These are phyloP conservation scores for Leccinum aurantiacum DNA, from an alignment of 768 basidiomycete genomes.

Conservation along the genomic window DNA sequence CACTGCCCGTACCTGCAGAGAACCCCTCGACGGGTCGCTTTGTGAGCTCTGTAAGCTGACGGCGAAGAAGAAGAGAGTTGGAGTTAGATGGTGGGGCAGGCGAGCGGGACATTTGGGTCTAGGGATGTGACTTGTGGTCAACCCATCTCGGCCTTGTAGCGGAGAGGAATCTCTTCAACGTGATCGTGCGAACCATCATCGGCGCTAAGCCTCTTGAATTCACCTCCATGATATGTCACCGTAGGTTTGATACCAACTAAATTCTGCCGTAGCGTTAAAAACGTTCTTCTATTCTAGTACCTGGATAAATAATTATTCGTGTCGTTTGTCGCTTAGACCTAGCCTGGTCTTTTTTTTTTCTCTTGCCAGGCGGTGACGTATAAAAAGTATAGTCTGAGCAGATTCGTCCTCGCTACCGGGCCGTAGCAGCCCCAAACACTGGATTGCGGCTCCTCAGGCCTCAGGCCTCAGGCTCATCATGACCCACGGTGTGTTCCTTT, in stretches of 20 bases:
- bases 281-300: neutral
- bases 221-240: neutral
- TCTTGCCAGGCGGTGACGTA: neutral
- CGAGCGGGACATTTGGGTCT: slow-evolving; percentile 20
- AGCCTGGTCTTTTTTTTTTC: too few relatives aligned
- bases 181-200: slow-evolving; percentile 22
- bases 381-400: neutral
- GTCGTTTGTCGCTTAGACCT: too few relatives aligned
- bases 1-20: slow-evolving; percentile 69
- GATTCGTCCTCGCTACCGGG: neutral
- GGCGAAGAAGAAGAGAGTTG: slow-evolving; percentile 62
- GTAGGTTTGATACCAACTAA: neutral
- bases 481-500: neutral
- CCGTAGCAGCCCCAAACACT: neutral
- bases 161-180: slow-evolving; percentile 7
- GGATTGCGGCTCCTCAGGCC: neutral
- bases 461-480: neutral
- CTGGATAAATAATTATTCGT: too few relatives aligned
- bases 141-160: neutral
- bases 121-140: slow-evolving; percentile 1
- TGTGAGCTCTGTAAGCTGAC: slow-evolving; percentile 81
- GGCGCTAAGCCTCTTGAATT: too few relatives aligned
- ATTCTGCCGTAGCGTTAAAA: neutral
- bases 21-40: slow-evolving; percentile 96
- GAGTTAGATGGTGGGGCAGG: slow-evolving; percentile 34